Conservation (phyloP, 2,329 filamentous ascomycete genomes). For the Podosphaera xanthii region DNA sequence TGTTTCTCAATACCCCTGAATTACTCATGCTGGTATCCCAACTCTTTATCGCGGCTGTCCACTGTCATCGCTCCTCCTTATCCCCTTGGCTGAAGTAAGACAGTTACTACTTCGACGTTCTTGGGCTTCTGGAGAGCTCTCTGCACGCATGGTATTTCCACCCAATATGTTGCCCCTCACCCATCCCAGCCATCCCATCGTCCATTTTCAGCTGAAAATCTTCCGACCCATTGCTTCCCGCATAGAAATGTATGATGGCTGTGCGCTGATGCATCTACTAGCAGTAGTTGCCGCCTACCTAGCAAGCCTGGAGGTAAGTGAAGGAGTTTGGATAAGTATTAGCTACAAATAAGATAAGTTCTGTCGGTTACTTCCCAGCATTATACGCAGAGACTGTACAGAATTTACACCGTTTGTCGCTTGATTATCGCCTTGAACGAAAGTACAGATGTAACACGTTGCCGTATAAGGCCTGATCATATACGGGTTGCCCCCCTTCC, state of each 20-base stretch:
- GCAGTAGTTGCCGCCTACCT: not conserved
- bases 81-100: too few species aligned
- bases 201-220: not conserved
- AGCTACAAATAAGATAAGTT: too few species aligned
- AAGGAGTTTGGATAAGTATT: too few species aligned
- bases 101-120: not conserved
- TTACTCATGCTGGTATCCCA: not conserved
- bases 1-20: not conserved
- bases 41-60: not conserved
- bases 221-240: not conserved
- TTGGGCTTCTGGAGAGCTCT: not conserved
- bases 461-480: not conserved
- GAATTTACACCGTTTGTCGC: too few species aligned
- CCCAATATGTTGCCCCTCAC: not conserved
- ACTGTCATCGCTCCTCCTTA: not conserved
- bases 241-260: not conserved
- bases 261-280: not conserved
- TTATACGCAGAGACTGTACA: too few species aligned
- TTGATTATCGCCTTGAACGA: too few species aligned
- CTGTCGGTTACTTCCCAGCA: too few species aligned
- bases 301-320: not conserved
- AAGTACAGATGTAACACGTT: too few species aligned
- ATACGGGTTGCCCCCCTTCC: not conserved
- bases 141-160: not conserved
- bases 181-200: not conserved